phyloP scores from a whole-genome alignment of 2,329 filamentous ascomycete species.

The Lithohypha guttulata region DNA sequence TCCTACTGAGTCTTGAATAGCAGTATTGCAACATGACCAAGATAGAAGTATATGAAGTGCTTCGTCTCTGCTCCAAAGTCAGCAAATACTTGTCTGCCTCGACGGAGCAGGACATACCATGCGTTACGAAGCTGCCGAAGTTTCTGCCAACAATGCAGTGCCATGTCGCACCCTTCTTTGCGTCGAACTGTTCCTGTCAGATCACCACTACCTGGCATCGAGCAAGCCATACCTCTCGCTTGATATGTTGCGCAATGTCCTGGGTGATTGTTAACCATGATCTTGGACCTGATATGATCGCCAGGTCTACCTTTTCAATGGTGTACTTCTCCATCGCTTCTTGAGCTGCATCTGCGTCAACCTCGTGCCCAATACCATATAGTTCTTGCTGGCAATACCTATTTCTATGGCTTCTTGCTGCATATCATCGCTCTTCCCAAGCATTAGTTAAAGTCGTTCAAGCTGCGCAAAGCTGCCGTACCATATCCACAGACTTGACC shows the following conservation, averaged over 20 bases:
- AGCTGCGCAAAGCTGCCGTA: no score
- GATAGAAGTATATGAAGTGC: constrained; percentile 99
- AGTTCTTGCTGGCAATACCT: no score
- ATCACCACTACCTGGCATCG: constrained; percentile 10
- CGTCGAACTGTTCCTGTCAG: constrained; percentile 63
- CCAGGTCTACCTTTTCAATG: constrained; percentile 61
- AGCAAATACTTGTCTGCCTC: neutral
- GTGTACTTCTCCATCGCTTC: constrained; percentile 62
- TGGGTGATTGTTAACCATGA: constrained; percentile 34
- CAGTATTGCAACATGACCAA: constrained; percentile 94
- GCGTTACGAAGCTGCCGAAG: constrained; percentile 98
- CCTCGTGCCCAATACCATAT: no score
- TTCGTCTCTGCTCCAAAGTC: constrained; percentile 66
- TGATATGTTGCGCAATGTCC: constrained; percentile 95
- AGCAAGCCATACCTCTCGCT: constrained; percentile 61
- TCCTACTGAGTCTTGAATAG: constrained; percentile 97
- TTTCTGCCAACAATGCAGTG: constrained; percentile 98
- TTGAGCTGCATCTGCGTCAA: constrained; percentile 48
- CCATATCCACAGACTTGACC: constrained; percentile 98
- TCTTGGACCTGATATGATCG: neutral
- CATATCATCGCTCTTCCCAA: constrained; percentile 91
- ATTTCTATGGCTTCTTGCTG: constrained; percentile 91
- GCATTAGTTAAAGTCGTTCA: no score
- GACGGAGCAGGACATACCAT: constrained; percentile 51
- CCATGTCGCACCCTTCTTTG: constrained; percentile 95